Base-by-base conservation (phyloP, 768 basidiomycete species). In the Boletus insuetus region DNA sequence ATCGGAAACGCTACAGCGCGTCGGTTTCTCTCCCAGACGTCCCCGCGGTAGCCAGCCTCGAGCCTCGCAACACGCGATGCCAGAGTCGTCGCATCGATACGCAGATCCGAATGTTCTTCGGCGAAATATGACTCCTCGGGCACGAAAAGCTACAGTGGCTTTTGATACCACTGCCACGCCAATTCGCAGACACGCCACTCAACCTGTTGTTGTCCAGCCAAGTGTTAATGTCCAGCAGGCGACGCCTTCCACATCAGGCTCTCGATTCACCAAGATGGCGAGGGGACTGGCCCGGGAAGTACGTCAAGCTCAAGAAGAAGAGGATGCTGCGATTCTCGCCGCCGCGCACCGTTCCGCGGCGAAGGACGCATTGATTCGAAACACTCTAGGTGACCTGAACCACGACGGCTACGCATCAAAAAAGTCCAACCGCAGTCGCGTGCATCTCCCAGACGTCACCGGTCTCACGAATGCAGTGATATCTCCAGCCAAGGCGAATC, bases 361-460 rank as follows among this genome's bases (percentile, higher is more conserved):
- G 19, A 64, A 53, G 43, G 75, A 77, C 20, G 61, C 64, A 26
- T 58, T 49, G 0, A 74, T 74, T 35, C 69, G 68, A 40, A 58
- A 31, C 9, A 11, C 37, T 4, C 46, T 32, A 6, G 45, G 47
- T 8, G 58, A 67, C 7, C 32, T 11, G 1, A 44, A 52, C 19
- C 53, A 57, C 16, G 54, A 56, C 26, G 53, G n/a, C 37, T 60
- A 51, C 16, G 14, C 53, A 44, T 46, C 56, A 4, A 66, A 59
- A 57, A 67, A 57, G 52, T 59, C 63, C 12, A 72, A 66, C 47
- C 70, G 65, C 47, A 73, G 72, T 29, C 77, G 77, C 34, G 66
- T 91, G 19, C 80, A 85, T 47, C 73, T 92, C 3, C 91, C 91
- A 1, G 92, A 94, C 62, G 83, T 94, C 5, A 94, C 92, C 9